Base-by-base conservation (phyloP, 2,329 filamentous ascomycete genomes). In the Triangularia setosa region DNA sequence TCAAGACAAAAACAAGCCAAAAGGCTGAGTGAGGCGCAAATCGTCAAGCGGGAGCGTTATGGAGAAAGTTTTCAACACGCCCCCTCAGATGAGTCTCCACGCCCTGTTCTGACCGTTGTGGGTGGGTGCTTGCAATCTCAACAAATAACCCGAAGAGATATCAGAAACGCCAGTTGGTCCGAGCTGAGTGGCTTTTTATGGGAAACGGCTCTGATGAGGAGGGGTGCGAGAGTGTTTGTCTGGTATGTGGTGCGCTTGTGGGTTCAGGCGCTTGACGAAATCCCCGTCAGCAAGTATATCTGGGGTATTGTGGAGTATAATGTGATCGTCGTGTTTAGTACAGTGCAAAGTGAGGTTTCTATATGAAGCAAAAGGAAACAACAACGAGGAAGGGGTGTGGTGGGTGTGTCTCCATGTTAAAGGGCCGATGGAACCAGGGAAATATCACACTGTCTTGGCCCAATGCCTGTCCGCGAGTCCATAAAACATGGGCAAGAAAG, bases 261-360 rank as follows among this genome's bases (percentile, higher is more conserved):
- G 64, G 70, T 71, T 72, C 71, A 72, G 66, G 71, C 69, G 67
- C 69, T 67, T 67, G 63, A 69, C 60, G 62, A 64, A 69, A 64
- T 1, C 64, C 66, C 67, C 66, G 69, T 69, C 67, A 65, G 67
- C 65, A 64, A 63, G 64, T 66, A 63, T 65, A 18, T 44, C 35
- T 44, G 40, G 40, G 18, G 18, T 63, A 67, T 63, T 61, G 69
- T 69, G 64, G 61, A 63, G 66, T 64, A 68, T 63, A 64, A 64
- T 63, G 60, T 65, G 67, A 65, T 58, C 60, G 61, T 64, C 14
- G 61, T 27, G 30, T 30, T 52, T 11, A n/a, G 24, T 16, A 58
- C 9, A 48, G 56, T 59, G 35, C 35, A 40, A 40, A 40, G 40
- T 21, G n/a, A 33, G 30, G 30, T 33, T 14, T 33, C 54, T 56